Percentiles rank a stretch among this genome's conserved stretches.
phyloP scores from a whole-genome alignment of 192 early-diverging fungal species.

The Borealophlyctis nickersoniae region DNA sequence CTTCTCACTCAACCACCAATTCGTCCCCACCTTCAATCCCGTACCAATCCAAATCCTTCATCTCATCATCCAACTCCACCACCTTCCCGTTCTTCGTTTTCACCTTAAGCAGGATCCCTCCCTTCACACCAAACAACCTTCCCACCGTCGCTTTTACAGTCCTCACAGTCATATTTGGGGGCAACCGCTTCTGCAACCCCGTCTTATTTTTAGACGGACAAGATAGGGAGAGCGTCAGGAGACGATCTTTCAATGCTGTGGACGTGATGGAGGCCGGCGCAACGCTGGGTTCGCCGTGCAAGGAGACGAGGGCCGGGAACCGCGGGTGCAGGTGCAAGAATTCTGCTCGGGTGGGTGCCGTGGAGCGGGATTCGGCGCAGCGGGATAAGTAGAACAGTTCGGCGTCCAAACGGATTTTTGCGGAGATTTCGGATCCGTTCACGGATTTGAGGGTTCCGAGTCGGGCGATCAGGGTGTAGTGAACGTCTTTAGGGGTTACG shows the following conservation, averaged over 20 bases:
- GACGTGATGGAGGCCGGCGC: constrained; percentile 31
- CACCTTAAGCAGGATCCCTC: neutral
- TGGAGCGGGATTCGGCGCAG: constrained; percentile 11
- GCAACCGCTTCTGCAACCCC: constrained; percentile 28
- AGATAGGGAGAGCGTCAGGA: constrained; percentile 19
- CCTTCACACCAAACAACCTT: constrained; percentile 15
- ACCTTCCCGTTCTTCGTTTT: neutral
- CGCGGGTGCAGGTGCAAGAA: constrained; percentile 31
- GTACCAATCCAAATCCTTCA: constrained; percentile 32
- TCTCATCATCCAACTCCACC: constrained; percentile 29
- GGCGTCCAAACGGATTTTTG: constrained; percentile 26
- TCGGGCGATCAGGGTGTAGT: constrained; percentile 19
- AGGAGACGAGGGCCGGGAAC: constrained; percentile 21
- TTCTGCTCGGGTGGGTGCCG: neutral
- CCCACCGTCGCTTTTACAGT: constrained; percentile 20
- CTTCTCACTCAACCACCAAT: constrained; percentile 20
- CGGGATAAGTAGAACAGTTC: constrained; percentile 39
- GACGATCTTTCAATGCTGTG: constrained; percentile 32
- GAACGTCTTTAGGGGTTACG: constrained; percentile 6
- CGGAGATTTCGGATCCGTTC: constrained; percentile 30
- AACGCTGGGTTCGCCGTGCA: constrained; percentile 25
- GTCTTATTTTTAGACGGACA: constrained; percentile 4
- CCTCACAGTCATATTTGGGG: constrained; percentile 28
- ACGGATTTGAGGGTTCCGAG: constrained; percentile 23
- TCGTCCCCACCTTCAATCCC: constrained; percentile 20